Base-by-base conservation (phyloP, 1,284 basidiomycete genomes). In the Coniferiporia sulphurascens region DNA sequence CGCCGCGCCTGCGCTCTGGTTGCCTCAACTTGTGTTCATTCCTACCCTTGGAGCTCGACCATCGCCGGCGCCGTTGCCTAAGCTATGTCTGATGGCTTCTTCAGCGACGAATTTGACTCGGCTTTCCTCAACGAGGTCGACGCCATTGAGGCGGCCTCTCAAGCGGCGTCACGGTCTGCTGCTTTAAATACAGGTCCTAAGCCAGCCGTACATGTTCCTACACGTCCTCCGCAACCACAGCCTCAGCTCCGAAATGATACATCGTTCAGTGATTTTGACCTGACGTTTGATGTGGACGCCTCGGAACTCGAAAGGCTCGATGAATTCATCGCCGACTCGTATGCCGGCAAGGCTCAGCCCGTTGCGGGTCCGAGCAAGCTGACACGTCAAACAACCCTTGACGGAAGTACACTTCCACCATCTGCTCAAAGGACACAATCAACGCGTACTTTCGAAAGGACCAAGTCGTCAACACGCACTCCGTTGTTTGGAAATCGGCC, bases 51-150 rank as follows among this genome's bases (percentile, higher is more conserved):
- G 8, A 5, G 19, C 13, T 19, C 12, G 15, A 22, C 19, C 54
- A 35, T 48, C 13, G 52, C 52, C n/a, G 7, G 8, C 36, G n/a
- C 19, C 19, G 15, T 19, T 22, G 34, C 4, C 45, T 46, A 15
- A 17, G 34, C 22, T 15, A 90, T 87, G 87, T 87, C 86, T 41
- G 85, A 86, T 68, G 81, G 75, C 36, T 85, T 81, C 64, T 89
- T 87, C 67, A 84, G 83, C 52, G 78, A 76, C 54, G 80, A 79
- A 0, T 69, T 88, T 41, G 76, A 84, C 69, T 74, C 77, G 51
- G 76, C 73, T 4, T 72, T 80, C 21, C 61, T 83, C 9, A 70
- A 71, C 54, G 79, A 85, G 65, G 75, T 91, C 22, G 83, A 88
- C 66, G 78, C 79, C 19, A 84, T 91, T 56, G 89, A 91, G 71